Base-by-base conservation (phyloP, 2,329 filamentous ascomycete genomes). In the Chrysoporthe cubensis region DNA sequence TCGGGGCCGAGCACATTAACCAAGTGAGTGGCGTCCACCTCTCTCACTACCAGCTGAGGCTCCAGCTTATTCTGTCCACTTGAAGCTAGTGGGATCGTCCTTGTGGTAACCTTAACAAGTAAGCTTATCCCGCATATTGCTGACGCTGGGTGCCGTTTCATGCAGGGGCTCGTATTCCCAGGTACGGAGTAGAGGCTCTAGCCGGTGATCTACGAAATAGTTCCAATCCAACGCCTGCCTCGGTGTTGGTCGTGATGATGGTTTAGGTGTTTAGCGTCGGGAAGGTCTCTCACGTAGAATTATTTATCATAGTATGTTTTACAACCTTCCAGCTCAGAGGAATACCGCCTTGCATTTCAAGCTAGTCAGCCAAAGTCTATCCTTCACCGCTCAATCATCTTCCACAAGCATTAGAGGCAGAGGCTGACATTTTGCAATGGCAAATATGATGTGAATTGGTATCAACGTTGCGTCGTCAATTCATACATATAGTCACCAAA, bases 91-190 rank as follows among this genome's bases (percentile, higher is more conserved):
- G 21, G 26, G 50, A 54, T 54, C 50, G 50, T 5, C 50, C 50
- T 14, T 4, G 6, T 16, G 21, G 50, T 54, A 54, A 54, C 50
- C 50, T 34, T 54, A 54, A 34, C 32, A 32, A 54, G 50, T 54
- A 54, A 54, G 50, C 50, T 54, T 54, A 34, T 54, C 9, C 21
- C 32, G 37, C 37, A 9, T 9, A 40, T 1, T 40, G 37, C 37
- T 40, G 37, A 40, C 37, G 37, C 37, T 40, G 5, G 9, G 37
- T 40, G 26, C 26, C 32, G 26, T 5, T 34, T 54, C 13, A 54
- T 54, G 48, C 48, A 54, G 50, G 50, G 50, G 50, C 50, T 54
- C 50, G 50, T 54, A 54, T 54, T 54, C 50, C 16, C 26, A 32
- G 50, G 50, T 1, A 52, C 11, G 26, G 48, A 32, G 21, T 14